Conservation (phyloP, 768 basidiomycete species). For the Lentinula lateritia region DNA sequence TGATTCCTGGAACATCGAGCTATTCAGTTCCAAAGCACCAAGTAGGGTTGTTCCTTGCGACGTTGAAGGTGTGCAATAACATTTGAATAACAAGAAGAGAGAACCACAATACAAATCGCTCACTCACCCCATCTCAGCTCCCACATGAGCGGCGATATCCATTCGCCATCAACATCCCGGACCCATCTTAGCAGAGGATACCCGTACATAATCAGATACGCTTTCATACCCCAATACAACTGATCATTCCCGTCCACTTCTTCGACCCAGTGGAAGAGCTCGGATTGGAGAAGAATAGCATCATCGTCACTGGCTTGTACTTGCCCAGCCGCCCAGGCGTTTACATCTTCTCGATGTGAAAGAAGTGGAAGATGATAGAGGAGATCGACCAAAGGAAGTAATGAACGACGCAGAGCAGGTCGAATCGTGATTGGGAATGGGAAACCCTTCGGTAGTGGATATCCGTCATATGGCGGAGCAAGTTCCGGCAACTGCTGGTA, state of each 20-base stretch:
- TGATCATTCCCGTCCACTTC: background rate
- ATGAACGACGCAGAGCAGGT: background rate
- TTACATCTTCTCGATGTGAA: background rate
- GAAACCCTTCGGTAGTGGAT: background rate
- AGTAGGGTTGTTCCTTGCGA: background rate
- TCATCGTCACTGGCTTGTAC: background rate
- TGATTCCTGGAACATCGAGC: background rate
- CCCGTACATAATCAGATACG: background rate
- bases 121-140: background rate
- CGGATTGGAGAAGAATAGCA: background rate
- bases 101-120: background rate
- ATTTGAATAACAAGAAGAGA: background rate
- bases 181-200: background rate
- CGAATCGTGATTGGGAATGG: background rate
- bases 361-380: background rate
- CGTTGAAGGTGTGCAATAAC: background rate
- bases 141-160: constrained; percentile 1
- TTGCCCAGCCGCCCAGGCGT: background rate
- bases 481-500: background rate
- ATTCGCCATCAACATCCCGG: background rate
- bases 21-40: background rate
- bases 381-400: background rate
- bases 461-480: background rate
- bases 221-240: background rate
- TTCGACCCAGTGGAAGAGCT: background rate